A percentile compares a stretch with the other conserved stretches of the same genome.
phyloP scores from a whole-genome alignment of 2,329 filamentous ascomycete genomes.

The Samsoniella hepiali region DNA sequence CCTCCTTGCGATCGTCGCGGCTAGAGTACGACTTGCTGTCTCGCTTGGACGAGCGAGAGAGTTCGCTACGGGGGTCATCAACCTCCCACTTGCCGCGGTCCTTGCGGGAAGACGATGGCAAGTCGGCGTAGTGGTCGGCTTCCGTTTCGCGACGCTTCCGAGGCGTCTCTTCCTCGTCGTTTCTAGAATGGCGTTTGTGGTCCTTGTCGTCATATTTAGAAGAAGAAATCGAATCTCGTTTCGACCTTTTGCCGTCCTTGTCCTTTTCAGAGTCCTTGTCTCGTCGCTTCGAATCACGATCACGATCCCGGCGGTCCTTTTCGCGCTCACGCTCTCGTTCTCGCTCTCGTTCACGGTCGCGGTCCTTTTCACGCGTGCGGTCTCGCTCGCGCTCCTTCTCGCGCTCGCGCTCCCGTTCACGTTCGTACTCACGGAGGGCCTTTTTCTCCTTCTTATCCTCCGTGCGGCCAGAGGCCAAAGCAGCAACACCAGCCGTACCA shows the following conservation, averaged over 20 bases:
- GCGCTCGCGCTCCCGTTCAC: conserved; percentile 22
- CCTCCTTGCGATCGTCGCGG: conserved; percentile 29
- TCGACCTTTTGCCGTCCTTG: conserved; percentile 28
- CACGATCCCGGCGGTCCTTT: conserved; percentile 29
- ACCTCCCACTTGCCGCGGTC: conserved; percentile 30
- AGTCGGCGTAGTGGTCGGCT: conserved; percentile 26
- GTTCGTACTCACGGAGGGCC: conserved; percentile 21
- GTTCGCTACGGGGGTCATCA: conserved; percentile 30
- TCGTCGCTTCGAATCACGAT: conserved; percentile 28
- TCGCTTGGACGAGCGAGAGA: conserved; percentile 24
- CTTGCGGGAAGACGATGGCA: conserved; percentile 24
- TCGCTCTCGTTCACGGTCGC: conserved; percentile 22
- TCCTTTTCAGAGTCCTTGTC: conserved; percentile 18
- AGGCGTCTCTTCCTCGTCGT: conserved; percentile 32
- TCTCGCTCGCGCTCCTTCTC: conserved; percentile 18
- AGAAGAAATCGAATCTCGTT: conserved; percentile 29
- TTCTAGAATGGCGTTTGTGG: conserved; percentile 30
- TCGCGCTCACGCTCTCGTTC: conserved; percentile 24
- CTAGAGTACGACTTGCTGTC: conserved; percentile 26
- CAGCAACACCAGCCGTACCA: conserved; percentile 45
- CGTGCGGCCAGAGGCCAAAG: conserved; percentile 27
- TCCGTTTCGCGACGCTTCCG: conserved; percentile 30
- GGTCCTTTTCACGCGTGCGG: conserved; percentile 23
- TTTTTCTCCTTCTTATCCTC: conserved; percentile 25
- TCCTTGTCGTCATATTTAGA: conserved; percentile 29